Percentiles rank a stretch among this genome's conserved stretches.
Evolutionary conservation across 352 stramenopile species (phyloP).

Genomic region (Globisporangium alternatum): DNA sequence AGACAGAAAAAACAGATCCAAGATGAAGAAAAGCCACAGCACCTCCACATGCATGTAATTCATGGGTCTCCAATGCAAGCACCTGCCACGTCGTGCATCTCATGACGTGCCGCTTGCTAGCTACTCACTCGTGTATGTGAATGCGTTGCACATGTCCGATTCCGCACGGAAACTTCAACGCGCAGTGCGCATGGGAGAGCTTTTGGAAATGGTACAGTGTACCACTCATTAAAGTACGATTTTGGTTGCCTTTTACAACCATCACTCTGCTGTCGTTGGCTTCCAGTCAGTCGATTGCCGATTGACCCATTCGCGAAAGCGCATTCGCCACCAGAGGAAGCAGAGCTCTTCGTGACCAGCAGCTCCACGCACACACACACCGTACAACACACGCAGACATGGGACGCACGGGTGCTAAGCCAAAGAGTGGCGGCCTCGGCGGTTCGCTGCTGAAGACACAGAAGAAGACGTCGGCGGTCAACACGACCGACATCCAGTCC

Average conservation of each 20-base stretch:
- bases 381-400: conserved; percentile 25
- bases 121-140: too few species aligned
- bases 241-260: conserved; percentile 3
- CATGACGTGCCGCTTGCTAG: too few species aligned
- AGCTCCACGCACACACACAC: not conserved
- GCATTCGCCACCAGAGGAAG: not conserved
- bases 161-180: conserved; percentile 4
- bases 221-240: conserved; percentile 4
- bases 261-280: conserved; percentile 9
- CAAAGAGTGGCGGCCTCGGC: conserved; percentile 71
- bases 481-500: conserved; percentile 70
- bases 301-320: conserved; percentile 9
- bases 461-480: conserved; percentile 67
- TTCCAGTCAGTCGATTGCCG: conserved; percentile 9
- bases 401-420: conserved; percentile 71
- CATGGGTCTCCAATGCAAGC: too few species aligned
- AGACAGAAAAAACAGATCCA: too few species aligned
- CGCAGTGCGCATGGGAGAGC: not conserved
- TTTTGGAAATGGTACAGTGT: not conserved
- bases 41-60: too few species aligned
- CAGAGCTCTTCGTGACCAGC: not conserved
- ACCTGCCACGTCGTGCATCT: not conserved
- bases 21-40: too few species aligned
- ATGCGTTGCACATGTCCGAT: too few species aligned
- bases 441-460: conserved; percentile 74